Evolutionary conservation across 2,329 filamentous ascomycete genomes (phyloP).

Genomic region (Colletotrichum kahawae): DNA sequence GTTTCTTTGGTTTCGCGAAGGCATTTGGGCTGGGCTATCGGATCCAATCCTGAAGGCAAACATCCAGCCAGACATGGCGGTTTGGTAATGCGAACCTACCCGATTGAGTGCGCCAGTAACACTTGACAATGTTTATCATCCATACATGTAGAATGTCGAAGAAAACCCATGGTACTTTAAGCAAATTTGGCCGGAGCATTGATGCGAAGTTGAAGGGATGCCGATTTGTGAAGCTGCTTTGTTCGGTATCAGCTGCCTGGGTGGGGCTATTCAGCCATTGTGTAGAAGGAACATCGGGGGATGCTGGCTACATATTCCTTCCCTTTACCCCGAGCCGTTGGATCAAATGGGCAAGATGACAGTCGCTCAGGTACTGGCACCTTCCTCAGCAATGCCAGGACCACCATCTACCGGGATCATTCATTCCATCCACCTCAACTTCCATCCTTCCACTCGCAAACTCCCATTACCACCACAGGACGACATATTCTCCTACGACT

Average conservation of each 20-base stretch:
- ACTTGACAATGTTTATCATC: background rate
- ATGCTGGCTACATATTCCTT: background rate
- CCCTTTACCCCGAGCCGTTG: background rate
- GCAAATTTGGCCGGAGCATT: background rate
- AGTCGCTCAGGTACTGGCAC: background rate
- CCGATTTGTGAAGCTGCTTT: background rate
- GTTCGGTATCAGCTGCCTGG: too few species aligned
- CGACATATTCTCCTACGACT: fast-evolving
- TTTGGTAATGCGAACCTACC: background rate
- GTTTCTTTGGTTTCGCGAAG: background rate
- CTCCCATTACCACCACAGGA: fast-evolving
- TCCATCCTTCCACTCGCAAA: background rate
- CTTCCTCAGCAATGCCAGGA: background rate
- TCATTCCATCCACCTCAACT: background rate
- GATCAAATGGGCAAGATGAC: background rate
- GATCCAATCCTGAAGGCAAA: background rate
- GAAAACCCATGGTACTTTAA: background rate
- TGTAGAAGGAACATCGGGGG: too few species aligned
- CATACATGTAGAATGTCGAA: background rate
- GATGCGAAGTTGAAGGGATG: background rate
- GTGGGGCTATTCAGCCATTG: too few species aligned
- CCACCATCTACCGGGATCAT: background rate
- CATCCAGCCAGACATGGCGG: background rate
- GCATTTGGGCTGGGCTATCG: background rate
- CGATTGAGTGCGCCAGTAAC: background rate